Base-by-base conservation (phyloP, 2,329 filamentous ascomycete species). In the Xylaria sp. region DNA sequence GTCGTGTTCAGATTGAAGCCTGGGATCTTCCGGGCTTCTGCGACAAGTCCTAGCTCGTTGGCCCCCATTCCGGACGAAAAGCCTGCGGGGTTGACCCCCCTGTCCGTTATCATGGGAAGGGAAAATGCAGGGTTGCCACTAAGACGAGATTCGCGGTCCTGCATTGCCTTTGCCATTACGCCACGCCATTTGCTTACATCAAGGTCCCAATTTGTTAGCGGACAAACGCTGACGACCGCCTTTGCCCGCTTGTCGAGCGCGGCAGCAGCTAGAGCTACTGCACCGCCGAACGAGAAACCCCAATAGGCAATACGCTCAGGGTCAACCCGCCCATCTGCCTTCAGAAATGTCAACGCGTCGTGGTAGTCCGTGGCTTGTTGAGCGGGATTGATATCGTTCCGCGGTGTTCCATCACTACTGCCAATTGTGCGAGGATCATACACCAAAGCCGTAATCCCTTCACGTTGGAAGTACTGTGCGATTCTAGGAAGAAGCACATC, bases 371-470 rank as follows among this genome's bases (percentile, higher is more conserved):
- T 70, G 54, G 64, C 65, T 56, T 72, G 62, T 2, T 55, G 44
- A 13, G 51, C 25, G 1, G 75, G 76, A 51, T 73, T 51, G 12
- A 75, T 63, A 3, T 70, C 51, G 55, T 75, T 75, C 0, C 73
- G 51, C 5, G 75, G 76, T 1, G 5, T 3, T 0, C 75, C 75
- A 1, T 60, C 75, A 50, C 76, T 77, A 1, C 18, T 63, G 0
- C 74, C 75, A 20, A 77, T 46, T 10, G 56, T 72, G 9, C 76
- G 67, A 0, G 76, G 13, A 41, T 78, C 76, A 60, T 76, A 78
- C 3, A 74, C 25, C 0, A 77, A 44, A 1, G 67, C 75, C 10
- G 44, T 50, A 44, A 60, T 46, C 15, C 56, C 58, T 9, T n/a
- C 41, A 0, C 20, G 13, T 20, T 59, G 56, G 10, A 59, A 59